A percentile compares a stretch with the other conserved stretches of the same genome.
These are phyloP conservation scores for Rhynchosporium agropyri DNA, from an alignment of 2,329 filamentous ascomycete species.

Conservation along the genomic window DNA sequence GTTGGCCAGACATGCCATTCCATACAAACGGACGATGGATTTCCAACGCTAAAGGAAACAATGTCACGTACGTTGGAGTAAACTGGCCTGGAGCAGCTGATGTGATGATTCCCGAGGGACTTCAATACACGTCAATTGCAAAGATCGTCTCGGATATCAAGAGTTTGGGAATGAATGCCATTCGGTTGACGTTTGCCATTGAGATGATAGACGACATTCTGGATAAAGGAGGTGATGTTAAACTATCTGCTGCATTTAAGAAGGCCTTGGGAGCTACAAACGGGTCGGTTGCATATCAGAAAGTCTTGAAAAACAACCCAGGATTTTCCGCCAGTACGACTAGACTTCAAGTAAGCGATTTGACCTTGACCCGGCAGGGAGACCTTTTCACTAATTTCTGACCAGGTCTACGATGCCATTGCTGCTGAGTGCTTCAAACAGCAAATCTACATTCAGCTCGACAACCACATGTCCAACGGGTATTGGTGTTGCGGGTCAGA, in stretches of 20 bases:
- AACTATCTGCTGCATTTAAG: slow-evolving; percentile 50
- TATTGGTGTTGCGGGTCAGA: slow-evolving; percentile 59
- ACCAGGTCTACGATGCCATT: slow-evolving; percentile 62
- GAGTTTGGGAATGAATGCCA: slow-evolving; percentile 62
- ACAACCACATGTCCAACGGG: slow-evolving; percentile 63
- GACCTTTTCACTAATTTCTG: slow-evolving; percentile 50
- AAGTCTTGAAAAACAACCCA: slow-evolving; percentile 60
- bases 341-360: slow-evolving; percentile 51
- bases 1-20: slow-evolving; percentile 34
- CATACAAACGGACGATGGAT: slow-evolving; percentile 45
- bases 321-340: slow-evolving; percentile 57
- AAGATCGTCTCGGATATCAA: slow-evolving; percentile 57
- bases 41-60: slow-evolving; percentile 44
- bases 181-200: slow-evolving; percentile 65
- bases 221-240: slow-evolving; percentile 52
- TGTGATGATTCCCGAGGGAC: slow-evolving; percentile 65
- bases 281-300: slow-evolving; percentile 52
- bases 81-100: slow-evolving; percentile 66
- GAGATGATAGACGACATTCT: slow-evolving; percentile 65
- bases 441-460: slow-evolving; percentile 59
- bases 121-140: slow-evolving; percentile 62
- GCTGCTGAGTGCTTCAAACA: slow-evolving; percentile 59
- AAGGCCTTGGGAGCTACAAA: slow-evolving; percentile 54
- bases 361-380: slow-evolving; percentile 43
- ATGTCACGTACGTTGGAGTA: slow-evolving; percentile 56